phyloP scores from a whole-genome alignment of 1,284 basidiomycete genomes.

The Rhodofomes roseus region DNA sequence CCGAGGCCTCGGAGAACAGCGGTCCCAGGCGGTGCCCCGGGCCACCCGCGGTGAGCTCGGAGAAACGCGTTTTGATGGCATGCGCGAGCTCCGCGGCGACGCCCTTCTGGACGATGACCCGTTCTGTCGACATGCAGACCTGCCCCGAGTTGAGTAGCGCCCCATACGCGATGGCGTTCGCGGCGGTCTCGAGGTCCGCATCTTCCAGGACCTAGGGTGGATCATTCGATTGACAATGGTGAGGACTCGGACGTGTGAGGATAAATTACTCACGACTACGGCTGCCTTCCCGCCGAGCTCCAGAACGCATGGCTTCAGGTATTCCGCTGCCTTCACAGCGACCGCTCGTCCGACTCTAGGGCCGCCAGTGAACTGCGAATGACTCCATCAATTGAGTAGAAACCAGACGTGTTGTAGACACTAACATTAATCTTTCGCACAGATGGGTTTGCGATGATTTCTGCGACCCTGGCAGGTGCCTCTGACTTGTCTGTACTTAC shows the following conservation, averaged over 20 bases:
- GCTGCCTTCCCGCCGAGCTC: slow-evolving; percentile 51
- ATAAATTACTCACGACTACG: slow-evolving; percentile 45
- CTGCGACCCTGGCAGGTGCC: slow-evolving; percentile 14
- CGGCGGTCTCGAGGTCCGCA: slow-evolving; percentile 58
- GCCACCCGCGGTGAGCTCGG: slow-evolving; percentile 36
- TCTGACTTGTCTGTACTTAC: slow-evolving; percentile 19
- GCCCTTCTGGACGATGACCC: slow-evolving; percentile 47
- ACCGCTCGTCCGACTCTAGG: slow-evolving; percentile 13
- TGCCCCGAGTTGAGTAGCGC: slow-evolving; percentile 62
- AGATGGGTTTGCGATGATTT: slow-evolving; percentile 25
- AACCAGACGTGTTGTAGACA: too few relatives aligned
- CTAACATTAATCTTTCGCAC: slow-evolving; percentile 26
- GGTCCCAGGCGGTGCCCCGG: slow-evolving; percentile 18
- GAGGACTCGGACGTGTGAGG: neutral
- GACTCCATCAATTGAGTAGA: neutral
- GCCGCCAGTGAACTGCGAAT: slow-evolving; percentile 15
- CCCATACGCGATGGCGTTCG: slow-evolving; percentile 52
- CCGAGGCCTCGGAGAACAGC: slow-evolving; percentile 49
- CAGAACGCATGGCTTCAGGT: slow-evolving; percentile 17
- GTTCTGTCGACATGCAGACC: slow-evolving; percentile 71
- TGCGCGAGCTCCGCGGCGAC: slow-evolving; percentile 15
- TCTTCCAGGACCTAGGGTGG: slow-evolving; percentile 50
- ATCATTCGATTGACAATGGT: neutral
- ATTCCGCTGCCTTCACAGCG: slow-evolving; percentile 15
- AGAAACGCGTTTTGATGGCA: slow-evolving; percentile 33